Evolutionary conservation across 2,329 filamentous ascomycete species (phyloP).

Genomic region (Pseudogymnoascus sp.): DNA sequence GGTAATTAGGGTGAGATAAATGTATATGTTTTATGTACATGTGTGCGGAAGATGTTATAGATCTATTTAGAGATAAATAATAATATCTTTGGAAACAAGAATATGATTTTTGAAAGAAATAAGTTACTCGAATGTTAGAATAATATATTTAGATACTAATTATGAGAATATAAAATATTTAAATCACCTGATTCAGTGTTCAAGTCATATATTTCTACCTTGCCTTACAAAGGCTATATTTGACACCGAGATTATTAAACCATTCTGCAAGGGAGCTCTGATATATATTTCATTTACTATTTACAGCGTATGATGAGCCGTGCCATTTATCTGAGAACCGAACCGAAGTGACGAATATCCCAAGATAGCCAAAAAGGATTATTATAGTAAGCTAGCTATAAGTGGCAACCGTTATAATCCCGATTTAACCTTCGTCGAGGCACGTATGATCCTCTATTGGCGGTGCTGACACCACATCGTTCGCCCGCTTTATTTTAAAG

Average conservation of each 20-base stretch:
- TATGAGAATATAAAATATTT: background rate
- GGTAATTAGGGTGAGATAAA: background rate
- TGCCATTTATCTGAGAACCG: background rate
- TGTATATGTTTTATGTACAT: background rate
- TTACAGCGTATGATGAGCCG: background rate
- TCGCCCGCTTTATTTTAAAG: background rate
- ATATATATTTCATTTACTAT: background rate
- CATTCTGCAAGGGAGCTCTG: background rate
- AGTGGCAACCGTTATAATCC: background rate
- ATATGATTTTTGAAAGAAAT: background rate
- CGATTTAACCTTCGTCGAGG: background rate
- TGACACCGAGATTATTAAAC: background rate
- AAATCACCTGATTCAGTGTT: background rate
- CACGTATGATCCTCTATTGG: background rate
- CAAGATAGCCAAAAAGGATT: background rate
- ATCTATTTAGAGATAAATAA: background rate
- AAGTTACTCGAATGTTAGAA: background rate
- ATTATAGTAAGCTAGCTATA: slow-evolving; percentile 8
- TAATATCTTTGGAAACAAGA: background rate
- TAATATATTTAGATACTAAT: background rate
- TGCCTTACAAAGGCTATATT: background rate
- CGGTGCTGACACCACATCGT: background rate
- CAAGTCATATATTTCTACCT: no score
- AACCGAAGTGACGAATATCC: background rate
- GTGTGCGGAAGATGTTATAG: background rate